Evolutionary conservation across 2,329 filamentous ascomycete species (phyloP).

Genomic region (Cercospora zeina): DNA sequence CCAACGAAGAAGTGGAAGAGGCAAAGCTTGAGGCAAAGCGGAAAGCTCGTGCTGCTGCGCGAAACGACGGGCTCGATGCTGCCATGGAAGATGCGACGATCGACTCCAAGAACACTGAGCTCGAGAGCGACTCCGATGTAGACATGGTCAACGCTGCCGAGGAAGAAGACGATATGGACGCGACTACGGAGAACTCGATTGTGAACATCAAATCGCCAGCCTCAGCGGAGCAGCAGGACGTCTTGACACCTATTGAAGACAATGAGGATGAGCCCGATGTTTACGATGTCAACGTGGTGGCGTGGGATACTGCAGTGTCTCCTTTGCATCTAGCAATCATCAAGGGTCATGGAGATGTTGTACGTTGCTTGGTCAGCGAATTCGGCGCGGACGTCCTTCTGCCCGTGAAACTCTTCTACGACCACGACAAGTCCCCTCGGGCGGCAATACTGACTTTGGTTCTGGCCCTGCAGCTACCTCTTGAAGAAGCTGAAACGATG

Average conservation of each 20-base stretch:
- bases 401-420: constrained; percentile 66
- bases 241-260: constrained; percentile 49
- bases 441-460: constrained; percentile 68
- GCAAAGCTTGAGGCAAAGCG: constrained; percentile 44
- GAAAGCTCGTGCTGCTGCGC: constrained; percentile 42
- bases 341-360: constrained; percentile 67
- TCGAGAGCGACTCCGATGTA: constrained; percentile 45
- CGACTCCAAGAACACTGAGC: neutral
- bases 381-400: constrained; percentile 77
- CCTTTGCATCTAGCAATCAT: constrained; percentile 78
- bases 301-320: constrained; percentile 75
- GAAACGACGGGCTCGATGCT: constrained; percentile 19
- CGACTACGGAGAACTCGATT: constrained; percentile 66
- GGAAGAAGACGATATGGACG: constrained; percentile 39
- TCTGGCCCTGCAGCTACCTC: constrained; percentile 65
- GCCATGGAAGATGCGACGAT: constrained; percentile 21
- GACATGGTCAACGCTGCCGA: constrained; percentile 51
- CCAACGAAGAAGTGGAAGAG: constrained; percentile 68
- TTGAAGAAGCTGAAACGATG: constrained; percentile 66
- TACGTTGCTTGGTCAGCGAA: constrained; percentile 65
- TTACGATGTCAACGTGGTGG: constrained; percentile 73
- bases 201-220: constrained; percentile 59
- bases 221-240: constrained; percentile 42
- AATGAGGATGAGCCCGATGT: constrained; percentile 72
- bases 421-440: constrained; percentile 51